Evolutionary conservation across 2,329 filamentous ascomycete species (phyloP).

Genomic region (Penicillium palitans): DNA sequence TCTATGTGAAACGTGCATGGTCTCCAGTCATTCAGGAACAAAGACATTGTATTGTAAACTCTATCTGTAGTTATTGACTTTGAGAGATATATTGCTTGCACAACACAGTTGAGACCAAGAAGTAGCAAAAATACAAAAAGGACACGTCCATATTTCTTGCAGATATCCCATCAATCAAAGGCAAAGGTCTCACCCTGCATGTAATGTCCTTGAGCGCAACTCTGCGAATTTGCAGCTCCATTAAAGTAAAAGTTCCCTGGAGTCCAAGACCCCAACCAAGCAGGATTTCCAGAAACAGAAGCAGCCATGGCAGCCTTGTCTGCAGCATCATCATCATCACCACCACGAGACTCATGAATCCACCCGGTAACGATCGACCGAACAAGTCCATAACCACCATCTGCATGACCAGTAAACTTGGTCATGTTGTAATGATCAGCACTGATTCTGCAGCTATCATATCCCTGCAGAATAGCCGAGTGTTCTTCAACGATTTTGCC

Average conservation of each 20-base stretch:
- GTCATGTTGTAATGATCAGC: slow-evolving; percentile 13
- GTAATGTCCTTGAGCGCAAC: neutral
- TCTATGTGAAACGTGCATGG: neutral
- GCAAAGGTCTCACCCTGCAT: neutral
- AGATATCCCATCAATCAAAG: neutral
- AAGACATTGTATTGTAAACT: neutral
- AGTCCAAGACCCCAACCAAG: slow-evolving; percentile 4
- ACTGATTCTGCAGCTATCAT: slow-evolving; percentile 6
- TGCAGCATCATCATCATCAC: neutral
- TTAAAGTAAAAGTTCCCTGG: neutral
- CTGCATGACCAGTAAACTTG: neutral
- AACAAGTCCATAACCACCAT: slow-evolving; percentile 6
- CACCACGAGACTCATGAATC: neutral
- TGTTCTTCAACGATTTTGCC: slow-evolving; percentile 16
- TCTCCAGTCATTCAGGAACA: neutral
- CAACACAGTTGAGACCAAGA: neutral
- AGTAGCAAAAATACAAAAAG: too few relatives aligned
- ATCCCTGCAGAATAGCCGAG: slow-evolving; percentile 10
- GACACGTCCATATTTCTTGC: too few relatives aligned
- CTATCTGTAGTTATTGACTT: neutral
- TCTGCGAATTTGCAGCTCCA: neutral
- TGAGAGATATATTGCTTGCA: too few relatives aligned
- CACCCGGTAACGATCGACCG: neutral
- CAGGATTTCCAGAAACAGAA: neutral
- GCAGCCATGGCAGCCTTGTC: neutral